These are phyloP conservation scores for Vitis rotundifolia DNA, from an alignment of 164 flowering plant genomes.

Conservation along the genomic window DNA sequence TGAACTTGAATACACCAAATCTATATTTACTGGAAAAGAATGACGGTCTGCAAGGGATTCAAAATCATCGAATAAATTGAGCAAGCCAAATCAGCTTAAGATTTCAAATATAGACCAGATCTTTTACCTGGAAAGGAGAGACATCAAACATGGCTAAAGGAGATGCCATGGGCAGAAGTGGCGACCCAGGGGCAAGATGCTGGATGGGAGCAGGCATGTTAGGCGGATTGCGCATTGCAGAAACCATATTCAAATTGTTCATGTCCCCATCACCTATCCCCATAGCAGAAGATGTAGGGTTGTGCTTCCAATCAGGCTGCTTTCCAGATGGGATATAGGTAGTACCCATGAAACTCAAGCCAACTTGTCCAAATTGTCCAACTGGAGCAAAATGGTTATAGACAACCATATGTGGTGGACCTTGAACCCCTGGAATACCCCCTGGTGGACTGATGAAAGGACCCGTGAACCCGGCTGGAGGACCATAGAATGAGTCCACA, in stretches of 20 bases:
- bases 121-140: conserved; percentile 86
- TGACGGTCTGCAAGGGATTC: no score
- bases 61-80: no score
- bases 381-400: conserved; percentile 97
- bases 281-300: conserved; percentile 56
- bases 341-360: conserved; percentile 94
- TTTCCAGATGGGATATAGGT: conserved; percentile 91
- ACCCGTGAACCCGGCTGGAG: conserved; percentile 79
- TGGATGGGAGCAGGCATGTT: conserved; percentile 65
- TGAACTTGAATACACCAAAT: no score
- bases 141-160: conserved; percentile 88
- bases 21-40: no score
- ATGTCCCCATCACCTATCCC: conserved; percentile 60
- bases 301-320: conserved; percentile 95
- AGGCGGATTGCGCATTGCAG: conserved; percentile 57
- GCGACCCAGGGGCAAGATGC: conserved; percentile 88
- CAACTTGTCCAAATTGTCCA: conserved; percentile 94
- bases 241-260: conserved; percentile 50
- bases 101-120: conserved; percentile 4
- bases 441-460: conserved; percentile 85
- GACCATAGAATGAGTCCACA: conserved; percentile 89
- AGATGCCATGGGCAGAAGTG: conserved; percentile 77
- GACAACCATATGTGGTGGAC: conserved; percentile 94
- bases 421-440: conserved; percentile 86
- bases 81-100: not conserved